Conservation (phyloP, 192 early-diverging fungal genomes). For the Coemansia interrupta region DNA sequence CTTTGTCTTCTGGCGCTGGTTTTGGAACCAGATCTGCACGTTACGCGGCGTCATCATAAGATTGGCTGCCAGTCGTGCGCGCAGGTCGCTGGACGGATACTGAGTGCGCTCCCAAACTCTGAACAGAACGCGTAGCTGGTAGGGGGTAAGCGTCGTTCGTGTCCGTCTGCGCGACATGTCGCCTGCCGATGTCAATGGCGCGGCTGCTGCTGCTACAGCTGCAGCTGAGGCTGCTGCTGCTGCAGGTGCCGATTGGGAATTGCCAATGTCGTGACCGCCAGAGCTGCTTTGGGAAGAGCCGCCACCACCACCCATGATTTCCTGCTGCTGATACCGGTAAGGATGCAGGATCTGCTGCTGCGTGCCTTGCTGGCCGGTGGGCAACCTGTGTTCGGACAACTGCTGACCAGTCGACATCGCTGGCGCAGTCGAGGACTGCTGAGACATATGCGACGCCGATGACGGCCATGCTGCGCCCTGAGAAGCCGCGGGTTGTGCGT, state of each 20-base stretch:
- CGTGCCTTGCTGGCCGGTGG: constrained; percentile 11
- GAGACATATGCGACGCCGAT: constrained; percentile 5
- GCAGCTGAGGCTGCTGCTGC: constrained; percentile 4
- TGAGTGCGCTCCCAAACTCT: constrained; percentile 63
- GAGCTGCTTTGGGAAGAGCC: constrained; percentile 22
- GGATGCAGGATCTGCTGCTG: constrained; percentile 12
- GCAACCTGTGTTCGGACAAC: neutral
- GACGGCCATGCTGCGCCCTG: constrained; percentile 23
- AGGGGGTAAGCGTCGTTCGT: constrained; percentile 58
- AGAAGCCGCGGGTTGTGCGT: constrained; percentile 29
- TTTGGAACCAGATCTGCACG: constrained; percentile 94
- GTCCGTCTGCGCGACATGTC: constrained; percentile 46
- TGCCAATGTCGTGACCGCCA: constrained; percentile 18
- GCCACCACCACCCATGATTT: constrained; percentile 12
- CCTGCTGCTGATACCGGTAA: constrained; percentile 2
- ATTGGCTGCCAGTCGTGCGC: constrained; percentile 64
- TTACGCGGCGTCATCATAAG: constrained; percentile 78
- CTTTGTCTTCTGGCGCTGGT: constrained; percentile 74
- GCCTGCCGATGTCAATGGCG: constrained; percentile 12
- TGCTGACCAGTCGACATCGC: constrained; percentile 3
- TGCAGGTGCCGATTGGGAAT: constrained; percentile 11
- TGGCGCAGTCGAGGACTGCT: constrained; percentile 8
- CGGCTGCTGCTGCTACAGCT: constrained; percentile 2
- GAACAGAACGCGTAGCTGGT: constrained; percentile 58
- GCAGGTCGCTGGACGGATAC: constrained; percentile 71